These are phyloP conservation scores for Colletotrichum sp. DNA, from an alignment of 2,329 filamentous ascomycete species.

Conservation along the genomic window DNA sequence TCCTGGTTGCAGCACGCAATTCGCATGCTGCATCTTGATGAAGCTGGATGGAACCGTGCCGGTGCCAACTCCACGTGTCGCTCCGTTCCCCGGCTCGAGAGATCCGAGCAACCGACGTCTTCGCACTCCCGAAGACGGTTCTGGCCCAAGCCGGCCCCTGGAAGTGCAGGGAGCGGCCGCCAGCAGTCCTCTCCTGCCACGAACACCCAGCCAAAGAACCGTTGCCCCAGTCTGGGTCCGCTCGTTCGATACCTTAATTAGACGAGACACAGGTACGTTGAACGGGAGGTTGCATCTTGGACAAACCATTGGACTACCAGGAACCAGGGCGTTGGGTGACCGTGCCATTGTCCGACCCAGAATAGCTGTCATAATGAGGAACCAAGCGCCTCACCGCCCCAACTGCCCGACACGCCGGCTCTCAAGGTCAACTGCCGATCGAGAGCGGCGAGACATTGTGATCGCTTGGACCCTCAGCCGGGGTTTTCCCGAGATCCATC, in stretches of 20 bases:
- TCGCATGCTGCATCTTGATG: not conserved
- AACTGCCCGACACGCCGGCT: not conserved
- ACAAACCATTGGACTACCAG: not conserved
- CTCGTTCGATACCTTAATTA: not conserved
- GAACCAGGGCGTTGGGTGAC: slow-evolving; percentile 2
- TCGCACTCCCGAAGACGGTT: not conserved
- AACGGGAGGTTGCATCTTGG: not conserved
- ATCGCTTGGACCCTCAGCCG: not conserved
- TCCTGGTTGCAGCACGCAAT: not conserved
- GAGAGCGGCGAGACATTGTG: not conserved
- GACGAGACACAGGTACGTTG: not conserved
- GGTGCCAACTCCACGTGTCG: not conserved
- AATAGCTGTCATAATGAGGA: not conserved
- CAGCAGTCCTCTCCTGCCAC: not conserved
- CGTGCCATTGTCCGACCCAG: not conserved
- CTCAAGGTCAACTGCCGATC: not conserved
- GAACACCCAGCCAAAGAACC: not conserved
- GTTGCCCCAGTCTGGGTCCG: not conserved
- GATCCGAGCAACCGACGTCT: not conserved
- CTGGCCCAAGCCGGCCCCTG: not conserved
- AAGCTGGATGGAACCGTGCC: not conserved
- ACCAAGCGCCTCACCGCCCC: not conserved
- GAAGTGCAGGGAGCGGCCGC: not conserved
- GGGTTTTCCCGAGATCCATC: not conserved
- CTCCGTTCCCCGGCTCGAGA: not conserved